Evolutionary conservation across 345 rosid genomes (phyloP).

Genomic region (Brassica nigra): DNA sequence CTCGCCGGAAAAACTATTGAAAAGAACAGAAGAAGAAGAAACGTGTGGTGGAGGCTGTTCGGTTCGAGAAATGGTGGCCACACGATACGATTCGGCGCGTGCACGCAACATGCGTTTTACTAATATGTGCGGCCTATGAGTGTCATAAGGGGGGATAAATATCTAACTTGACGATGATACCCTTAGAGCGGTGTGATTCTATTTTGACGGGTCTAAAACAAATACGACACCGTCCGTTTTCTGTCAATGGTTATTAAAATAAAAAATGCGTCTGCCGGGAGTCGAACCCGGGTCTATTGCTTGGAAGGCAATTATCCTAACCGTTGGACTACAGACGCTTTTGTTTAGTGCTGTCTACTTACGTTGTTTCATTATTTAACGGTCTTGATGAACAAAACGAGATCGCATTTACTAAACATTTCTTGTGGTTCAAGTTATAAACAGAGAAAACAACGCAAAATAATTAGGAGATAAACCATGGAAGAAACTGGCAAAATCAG

Average conservation of each 20-base stretch:
- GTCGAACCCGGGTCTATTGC: conserved; percentile 92
- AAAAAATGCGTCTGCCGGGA: conserved; percentile 73
- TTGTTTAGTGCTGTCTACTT: neutral
- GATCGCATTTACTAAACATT: neutral
- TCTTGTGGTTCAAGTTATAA: neutral
- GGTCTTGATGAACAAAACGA: too few species aligned
- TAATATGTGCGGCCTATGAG: neutral
- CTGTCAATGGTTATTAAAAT: neutral
- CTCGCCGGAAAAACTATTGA: conserved; percentile 28
- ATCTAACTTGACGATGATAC: conserved; percentile 3
- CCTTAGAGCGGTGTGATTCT: conserved; percentile 2
- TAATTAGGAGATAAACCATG: neutral
- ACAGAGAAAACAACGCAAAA: neutral
- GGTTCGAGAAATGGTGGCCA: conserved; percentile 30
- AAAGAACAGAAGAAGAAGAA: neutral
- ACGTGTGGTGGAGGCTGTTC: conserved; percentile 32
- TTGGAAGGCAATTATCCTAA: conserved; percentile 90
- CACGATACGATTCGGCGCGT: conserved; percentile 41
- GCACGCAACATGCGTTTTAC: conserved; percentile 36
- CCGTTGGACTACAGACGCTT: conserved; percentile 52
- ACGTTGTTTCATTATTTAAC: too few species aligned
- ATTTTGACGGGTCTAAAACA: neutral
- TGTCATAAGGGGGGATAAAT: neutral
- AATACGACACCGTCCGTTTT: neutral
- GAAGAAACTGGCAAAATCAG: neutral